Evolutionary conservation across 1,284 basidiomycete species (phyloP).

Genomic region (Sporisorium scitamineum): DNA sequence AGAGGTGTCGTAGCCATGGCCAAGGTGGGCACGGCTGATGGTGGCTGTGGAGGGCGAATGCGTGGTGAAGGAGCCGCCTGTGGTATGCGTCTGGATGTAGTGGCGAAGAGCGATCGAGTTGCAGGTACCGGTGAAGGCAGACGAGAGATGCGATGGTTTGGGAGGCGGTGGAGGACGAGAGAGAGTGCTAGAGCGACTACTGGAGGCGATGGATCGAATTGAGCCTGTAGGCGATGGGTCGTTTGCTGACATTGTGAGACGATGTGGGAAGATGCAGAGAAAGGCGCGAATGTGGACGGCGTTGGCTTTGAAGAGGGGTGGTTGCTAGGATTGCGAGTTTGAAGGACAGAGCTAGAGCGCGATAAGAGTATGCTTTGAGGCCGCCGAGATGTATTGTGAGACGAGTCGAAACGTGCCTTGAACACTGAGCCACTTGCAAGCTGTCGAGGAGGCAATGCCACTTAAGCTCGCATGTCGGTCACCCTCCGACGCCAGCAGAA

Average conservation of each 20-base stretch:
- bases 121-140: constrained; percentile 56
- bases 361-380: background rate
- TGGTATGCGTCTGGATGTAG: constrained; percentile 54
- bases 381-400: too few relatives aligned
- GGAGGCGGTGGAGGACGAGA: constrained; percentile 52
- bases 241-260: background rate
- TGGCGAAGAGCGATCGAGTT: constrained; percentile 55
- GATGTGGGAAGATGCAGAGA: background rate
- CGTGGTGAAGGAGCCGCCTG: constrained; percentile 40
- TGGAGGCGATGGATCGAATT: constrained; percentile 24
- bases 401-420: too few relatives aligned
- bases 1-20: constrained; percentile 40
- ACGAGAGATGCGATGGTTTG: constrained; percentile 57
- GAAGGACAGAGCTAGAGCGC: background rate
- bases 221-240: constrained; percentile 24
- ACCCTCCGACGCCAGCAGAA: background rate
- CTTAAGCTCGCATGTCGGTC: background rate
- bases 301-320: background rate
- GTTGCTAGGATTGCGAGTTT: background rate
- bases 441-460: background rate
- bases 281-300: background rate
- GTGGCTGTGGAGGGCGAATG: constrained; percentile 28
- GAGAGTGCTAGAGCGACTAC: constrained; percentile 27
- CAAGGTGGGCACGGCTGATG: constrained; percentile 32
- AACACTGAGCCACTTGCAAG: background rate